Evolutionary conservation across 768 basidiomycete genomes (phyloP).

Genomic region (Obba rivulosa): DNA sequence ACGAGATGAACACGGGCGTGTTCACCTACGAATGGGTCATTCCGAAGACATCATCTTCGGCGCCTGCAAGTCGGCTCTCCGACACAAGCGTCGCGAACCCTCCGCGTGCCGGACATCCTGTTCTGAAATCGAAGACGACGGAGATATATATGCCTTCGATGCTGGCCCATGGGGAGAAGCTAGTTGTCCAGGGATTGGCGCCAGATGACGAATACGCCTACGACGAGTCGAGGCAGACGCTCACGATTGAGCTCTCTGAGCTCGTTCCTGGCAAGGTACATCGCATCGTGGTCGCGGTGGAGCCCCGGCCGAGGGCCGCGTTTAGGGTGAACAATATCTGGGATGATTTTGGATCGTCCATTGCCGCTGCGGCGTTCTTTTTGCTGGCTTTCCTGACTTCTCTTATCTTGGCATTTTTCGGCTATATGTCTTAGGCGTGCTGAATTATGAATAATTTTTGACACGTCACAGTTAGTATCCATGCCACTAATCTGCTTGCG

Average conservation of each 20-base stretch:
- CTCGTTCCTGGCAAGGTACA: slow-evolving; percentile 41
- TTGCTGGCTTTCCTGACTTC: slow-evolving; percentile 7
- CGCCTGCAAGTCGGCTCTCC: background rate
- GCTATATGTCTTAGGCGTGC: background rate
- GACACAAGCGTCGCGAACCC: slow-evolving; percentile 27
- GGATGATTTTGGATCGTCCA: slow-evolving; percentile 43
- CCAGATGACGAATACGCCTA: slow-evolving; percentile 48
- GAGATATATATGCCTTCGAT: slow-evolving; percentile 75
- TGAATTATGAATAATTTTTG: background rate
- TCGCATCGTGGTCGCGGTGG: slow-evolving; percentile 47
- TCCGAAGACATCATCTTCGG: slow-evolving; percentile 19
- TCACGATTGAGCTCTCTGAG: slow-evolving; percentile 54
- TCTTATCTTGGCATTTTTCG: background rate
- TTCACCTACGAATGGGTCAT: slow-evolving; percentile 65
- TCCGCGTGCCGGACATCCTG: slow-evolving; percentile 34
- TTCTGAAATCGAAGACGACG: slow-evolving; percentile 56
- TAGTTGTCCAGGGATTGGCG: slow-evolving; percentile 54
- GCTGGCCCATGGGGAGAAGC: slow-evolving; percentile 49
- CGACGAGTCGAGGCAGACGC: slow-evolving; percentile 65
- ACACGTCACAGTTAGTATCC: background rate
- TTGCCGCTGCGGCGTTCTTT: slow-evolving; percentile 5
- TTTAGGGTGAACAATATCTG: slow-evolving; percentile 62
- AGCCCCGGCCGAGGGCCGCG: slow-evolving; percentile 42
- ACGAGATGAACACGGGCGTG: slow-evolving; percentile 69
- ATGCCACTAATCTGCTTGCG: too few species aligned